Base-by-base conservation (phyloP, 176 grass and related monocot species). In the Carex myosuroides region DNA sequence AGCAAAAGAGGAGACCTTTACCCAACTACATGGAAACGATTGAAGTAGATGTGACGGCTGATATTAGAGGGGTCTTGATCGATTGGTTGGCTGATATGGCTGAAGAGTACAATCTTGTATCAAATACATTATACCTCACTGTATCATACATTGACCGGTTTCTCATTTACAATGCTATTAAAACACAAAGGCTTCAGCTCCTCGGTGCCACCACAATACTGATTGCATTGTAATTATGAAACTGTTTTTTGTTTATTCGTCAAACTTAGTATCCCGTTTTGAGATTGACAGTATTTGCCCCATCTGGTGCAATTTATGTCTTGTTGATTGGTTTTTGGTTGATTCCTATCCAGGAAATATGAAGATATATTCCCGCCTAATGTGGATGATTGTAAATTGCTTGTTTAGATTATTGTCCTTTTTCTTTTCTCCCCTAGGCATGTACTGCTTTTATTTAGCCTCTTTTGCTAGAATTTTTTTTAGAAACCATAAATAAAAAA, bases 51-150 rank as follows among this genome's bases (percentile, higher is more conserved):
- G 76, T 94, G 1, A 92, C 92, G 8, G 83, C 88, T 8, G 83
- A 85, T 72, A 97, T 97, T 92, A 91, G 94, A 10, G 81, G 86
- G 10, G 87, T 97, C 59, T 87, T 97, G 54, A 55, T 97, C 42
- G 92, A 97, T 85, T 97, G 94, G 94, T 87, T 97, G 13, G 92
- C 94, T 44, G 94, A 97, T 80, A 92, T 97, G n/a, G 88, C 90
- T 35, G 88, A 97, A 84, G 94, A 97, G 83, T 94, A 97, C 65
- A 97, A 94, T 85, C 90, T 97, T 66, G 76, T 91, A 0, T 85
- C 94, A 0, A 92, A 97, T 79, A 94, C 92, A 39, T 85, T 97
- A 18, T 94, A 87, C 82, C 87, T 94, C 24, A 89, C 92, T 17
- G 79, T 97, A 24, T 89, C 92, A 54, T 91, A 94, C 62, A 53